phyloP scores from a whole-genome alignment of 2,329 filamentous ascomycete genomes.

The Colletotrichum spinosum region DNA sequence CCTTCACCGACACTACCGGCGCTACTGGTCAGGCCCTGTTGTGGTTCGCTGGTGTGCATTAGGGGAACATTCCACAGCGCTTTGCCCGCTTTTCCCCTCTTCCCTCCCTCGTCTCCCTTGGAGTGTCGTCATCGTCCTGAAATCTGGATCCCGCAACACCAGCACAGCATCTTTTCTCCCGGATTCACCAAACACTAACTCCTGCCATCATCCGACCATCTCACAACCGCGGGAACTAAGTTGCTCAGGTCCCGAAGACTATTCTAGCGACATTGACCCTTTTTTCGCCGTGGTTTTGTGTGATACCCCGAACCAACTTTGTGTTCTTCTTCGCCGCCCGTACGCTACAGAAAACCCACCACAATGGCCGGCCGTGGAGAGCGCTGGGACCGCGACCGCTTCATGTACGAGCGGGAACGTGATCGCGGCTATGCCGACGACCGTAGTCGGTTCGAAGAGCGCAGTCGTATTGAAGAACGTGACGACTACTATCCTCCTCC shows the following conservation, averaged over 20 bases:
- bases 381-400: conserved; percentile 69
- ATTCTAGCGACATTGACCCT: conserved; percentile 3
- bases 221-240: conserved; percentile 8
- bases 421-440: conserved; percentile 64
- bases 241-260: conserved; percentile 2
- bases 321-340: background rate
- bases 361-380: conserved; percentile 48
- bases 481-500: conserved; percentile 41
- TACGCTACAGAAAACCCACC: conserved; percentile 14
- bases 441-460: conserved; percentile 56
- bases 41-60: conserved; percentile 13
- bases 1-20: conserved; percentile 36
- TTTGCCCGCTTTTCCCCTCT: conserved; percentile 33
- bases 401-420: conserved; percentile 54
- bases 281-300: background rate
- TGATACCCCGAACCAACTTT: conserved; percentile 27
- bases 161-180: conserved; percentile 7
- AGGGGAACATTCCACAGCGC: conserved; percentile 28
- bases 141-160: conserved; percentile 29
- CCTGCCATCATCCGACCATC: conserved; percentile 30
- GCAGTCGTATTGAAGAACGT: conserved; percentile 34
- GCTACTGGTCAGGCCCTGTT: conserved; percentile 18
- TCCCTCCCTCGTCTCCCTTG: conserved; percentile 14
- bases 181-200: conserved; percentile 13
- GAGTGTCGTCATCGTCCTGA: conserved; percentile 35